These are phyloP conservation scores for Glutinoglossum americanum DNA, from an alignment of 495 filamentous ascomycete genomes.

Conservation along the genomic window DNA sequence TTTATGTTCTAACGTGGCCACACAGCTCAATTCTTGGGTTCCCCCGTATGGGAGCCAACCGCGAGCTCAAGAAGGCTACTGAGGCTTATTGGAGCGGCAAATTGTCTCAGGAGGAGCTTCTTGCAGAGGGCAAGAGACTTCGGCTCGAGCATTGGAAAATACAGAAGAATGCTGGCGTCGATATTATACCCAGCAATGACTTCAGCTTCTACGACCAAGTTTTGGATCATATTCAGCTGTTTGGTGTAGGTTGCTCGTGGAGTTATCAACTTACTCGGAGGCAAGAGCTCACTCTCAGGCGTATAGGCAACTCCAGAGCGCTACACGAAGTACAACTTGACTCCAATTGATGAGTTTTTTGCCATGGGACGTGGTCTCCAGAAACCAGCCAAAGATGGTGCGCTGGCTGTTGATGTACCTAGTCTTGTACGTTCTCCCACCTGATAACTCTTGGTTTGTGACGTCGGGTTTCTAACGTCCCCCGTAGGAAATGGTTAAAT, in stretches of 20 bases:
- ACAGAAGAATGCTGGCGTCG: constrained; percentile 92
- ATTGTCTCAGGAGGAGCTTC: constrained; percentile 66
- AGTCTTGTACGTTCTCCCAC: constrained; percentile 30
- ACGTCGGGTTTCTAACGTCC: constrained; percentile 3
- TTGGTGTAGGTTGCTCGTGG: constrained; percentile 44
- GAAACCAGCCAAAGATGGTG: constrained; percentile 34
- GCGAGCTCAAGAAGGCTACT: constrained; percentile 99
- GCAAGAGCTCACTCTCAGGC: background rate
- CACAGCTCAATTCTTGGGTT: constrained; percentile 49
- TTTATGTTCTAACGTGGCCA: background rate
- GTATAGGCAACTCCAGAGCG: constrained; percentile 64
- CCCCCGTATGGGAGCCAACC: constrained; percentile 88
- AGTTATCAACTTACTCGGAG: background rate
- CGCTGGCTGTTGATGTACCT: constrained; percentile 71
- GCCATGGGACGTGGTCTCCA: constrained; percentile 98
- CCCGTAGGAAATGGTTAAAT: constrained; percentile 88
- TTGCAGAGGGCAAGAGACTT: constrained; percentile 87
- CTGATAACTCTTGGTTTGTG: background rate
- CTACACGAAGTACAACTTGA: constrained; percentile 67
- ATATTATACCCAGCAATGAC: constrained; percentile 96
- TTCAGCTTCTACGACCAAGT: constrained; percentile 98
- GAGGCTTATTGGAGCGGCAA: constrained; percentile 95
- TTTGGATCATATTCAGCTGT: constrained; percentile 95
- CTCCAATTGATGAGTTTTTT: constrained; percentile 89
- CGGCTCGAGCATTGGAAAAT: constrained; percentile 96